Evolutionary conservation across 805 yeast species (phyloP), one percentile per base, ranked within the genome.

Genomic region (Metschnikowia borealis): DNA sequence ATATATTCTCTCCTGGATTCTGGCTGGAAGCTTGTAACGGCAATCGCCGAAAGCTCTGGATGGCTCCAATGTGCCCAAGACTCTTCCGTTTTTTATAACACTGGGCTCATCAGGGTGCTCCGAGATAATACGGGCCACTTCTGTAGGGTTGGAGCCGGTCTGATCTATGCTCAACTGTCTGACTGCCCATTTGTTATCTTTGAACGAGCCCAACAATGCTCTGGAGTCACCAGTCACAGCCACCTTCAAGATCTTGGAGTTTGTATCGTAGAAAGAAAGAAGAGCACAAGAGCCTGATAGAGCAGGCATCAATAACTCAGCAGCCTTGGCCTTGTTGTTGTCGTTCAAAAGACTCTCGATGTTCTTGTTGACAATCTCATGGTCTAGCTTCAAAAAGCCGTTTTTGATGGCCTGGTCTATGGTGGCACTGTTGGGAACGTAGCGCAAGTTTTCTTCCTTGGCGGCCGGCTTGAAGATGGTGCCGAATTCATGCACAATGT

Each of bases 1-100:
- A 58, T 88, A 84, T 21, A 87, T 77, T 51, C 77, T 71, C 44
- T 85, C 85, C 61, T 95, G 97, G 50, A 89, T 78, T 20, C 84
- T 82, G 54, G 59, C 84, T 64, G 90, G 81, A 75, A 96, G 79
- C 64, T 94, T 94, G 65, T 89, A 94, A 54, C 97, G 80, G 52
- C 96, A 96, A 67, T 94, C 99, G 44, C 99, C 99, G 74, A 94
- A 94, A 1, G 98, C 96, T 61, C 99, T 78, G 0, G 96, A 82
- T 13, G 99, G 99, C 68, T 94, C 98, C 54, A 94, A 77, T 10
- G 94, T 83, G 0, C 99, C 99, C 57, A 94, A 76, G 10, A 94
- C 87, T 61, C 99, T 81, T 4, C 98, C 99, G 54, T 88, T 82
- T 56, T 87, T 77, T 34, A 92, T 79, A 40, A 85, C 96, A 46